A percentile compares a stretch with the other conserved stretches of the same genome.
Evolutionary conservation across 2,329 filamentous ascomycete species (phyloP).

Genomic region (Phyllosticta citribraziliensis): DNA sequence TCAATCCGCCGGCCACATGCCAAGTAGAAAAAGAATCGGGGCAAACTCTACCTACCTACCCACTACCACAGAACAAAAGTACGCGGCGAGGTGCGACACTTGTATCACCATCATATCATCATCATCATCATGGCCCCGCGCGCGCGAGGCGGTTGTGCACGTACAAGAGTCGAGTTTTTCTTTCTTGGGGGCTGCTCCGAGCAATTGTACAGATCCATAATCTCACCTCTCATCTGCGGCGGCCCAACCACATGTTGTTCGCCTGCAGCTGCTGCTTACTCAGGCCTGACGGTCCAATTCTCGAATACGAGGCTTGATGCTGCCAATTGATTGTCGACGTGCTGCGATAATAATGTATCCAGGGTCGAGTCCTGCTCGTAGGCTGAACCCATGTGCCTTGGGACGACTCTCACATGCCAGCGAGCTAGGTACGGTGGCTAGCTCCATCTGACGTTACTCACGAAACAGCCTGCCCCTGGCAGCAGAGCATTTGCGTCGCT

Average conservation of each 20-base stretch:
- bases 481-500: background rate
- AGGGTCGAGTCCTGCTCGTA: background rate
- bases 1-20: no score
- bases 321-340: no score
- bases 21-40: background rate
- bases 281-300: no score
- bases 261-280: background rate
- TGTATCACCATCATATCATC: slow-evolving; percentile 5
- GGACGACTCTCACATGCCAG: background rate
- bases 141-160: background rate
- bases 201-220: slow-evolving; percentile 10
- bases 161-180: slow-evolving; percentile 7
- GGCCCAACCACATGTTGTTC: background rate
- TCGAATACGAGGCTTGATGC: no score
- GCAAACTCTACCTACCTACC: background rate
- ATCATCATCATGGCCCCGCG: slow-evolving; percentile 3
- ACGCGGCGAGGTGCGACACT: background rate
- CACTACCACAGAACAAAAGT: background rate
- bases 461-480: background rate
- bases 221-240: background rate
- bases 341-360: background rate
- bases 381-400: background rate
- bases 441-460: background rate
- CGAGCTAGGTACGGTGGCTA: background rate
- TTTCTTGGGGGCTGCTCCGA: slow-evolving; percentile 2